Percentiles rank a stretch among this genome's conserved stretches.
phyloP scores from a whole-genome alignment of 306 rosid species.

The Quillaja saponaria region DNA sequence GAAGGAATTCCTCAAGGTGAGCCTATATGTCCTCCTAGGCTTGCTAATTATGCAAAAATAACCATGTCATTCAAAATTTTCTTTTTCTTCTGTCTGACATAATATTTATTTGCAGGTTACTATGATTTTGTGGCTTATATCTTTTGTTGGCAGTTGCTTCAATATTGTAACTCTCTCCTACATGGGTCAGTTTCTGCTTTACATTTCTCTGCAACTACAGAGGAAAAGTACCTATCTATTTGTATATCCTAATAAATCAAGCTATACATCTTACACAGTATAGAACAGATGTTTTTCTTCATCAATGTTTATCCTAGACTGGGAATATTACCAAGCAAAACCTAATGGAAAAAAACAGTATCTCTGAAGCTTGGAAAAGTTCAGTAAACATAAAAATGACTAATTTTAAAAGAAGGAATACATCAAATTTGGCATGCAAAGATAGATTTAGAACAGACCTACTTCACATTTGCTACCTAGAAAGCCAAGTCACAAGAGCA shows the following conservation, averaged over 20 bases:
- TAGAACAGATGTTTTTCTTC: neutral
- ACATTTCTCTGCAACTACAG: conserved; percentile 9
- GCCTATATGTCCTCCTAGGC: conserved; percentile 24
- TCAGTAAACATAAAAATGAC: neutral
- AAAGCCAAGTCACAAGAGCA: neutral
- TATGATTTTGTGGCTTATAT: conserved; percentile 40
- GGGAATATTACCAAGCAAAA: neutral
- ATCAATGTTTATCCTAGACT: too few species aligned
- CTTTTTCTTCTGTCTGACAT: conserved; percentile 25
- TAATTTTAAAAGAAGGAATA: neutral
- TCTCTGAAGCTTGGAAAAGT: neutral
- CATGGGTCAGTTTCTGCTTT: conserved; percentile 44
- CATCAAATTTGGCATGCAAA: neutral
- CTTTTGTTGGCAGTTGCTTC: conserved; percentile 41
- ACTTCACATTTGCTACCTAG: too few species aligned
- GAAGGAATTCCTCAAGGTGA: conserved; percentile 49
- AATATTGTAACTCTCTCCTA: conserved; percentile 46
- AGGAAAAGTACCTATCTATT: neutral
- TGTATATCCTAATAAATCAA: neutral
- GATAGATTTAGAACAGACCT: neutral
- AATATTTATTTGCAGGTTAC: conserved; percentile 46
- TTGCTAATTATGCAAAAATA: conserved; percentile 12
- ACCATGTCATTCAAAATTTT: conserved; percentile 10
- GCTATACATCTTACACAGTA: neutral
- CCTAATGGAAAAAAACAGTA: neutral